Percentiles rank a stretch among this genome's conserved stretches.
Conservation (phyloP, 768 basidiomycete genomes). For the Suillus alpinus region DNA sequence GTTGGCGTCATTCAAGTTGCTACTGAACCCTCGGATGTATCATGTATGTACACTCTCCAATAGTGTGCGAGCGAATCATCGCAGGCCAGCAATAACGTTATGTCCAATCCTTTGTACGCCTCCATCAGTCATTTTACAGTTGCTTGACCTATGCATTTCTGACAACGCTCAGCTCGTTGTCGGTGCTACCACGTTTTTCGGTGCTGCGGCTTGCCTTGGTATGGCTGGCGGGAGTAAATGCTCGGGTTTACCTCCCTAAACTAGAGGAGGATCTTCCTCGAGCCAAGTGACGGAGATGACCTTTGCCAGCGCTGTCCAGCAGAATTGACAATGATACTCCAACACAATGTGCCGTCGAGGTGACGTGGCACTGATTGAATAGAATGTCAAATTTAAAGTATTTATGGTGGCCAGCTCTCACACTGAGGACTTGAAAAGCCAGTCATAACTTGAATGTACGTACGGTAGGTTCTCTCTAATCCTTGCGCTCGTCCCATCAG, state of each 20-base stretch:
- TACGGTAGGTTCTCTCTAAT: neutral
- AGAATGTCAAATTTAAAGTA: neutral
- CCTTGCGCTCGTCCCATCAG: neutral
- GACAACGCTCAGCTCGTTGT: neutral
- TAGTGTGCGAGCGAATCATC: no score
- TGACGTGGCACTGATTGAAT: neutral
- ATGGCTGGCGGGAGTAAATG: neutral
- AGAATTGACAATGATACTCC: neutral
- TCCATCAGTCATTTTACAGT: neutral
- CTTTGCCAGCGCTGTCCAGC: no score
- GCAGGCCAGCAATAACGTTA: no score
- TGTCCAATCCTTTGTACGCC: no score
- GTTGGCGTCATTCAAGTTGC: no score
- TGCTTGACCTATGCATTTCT: neutral
- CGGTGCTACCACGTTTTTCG: neutral
- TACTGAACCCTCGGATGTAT: no score
- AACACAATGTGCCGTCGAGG: neutral
- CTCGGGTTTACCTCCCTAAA: neutral
- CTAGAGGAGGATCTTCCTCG: no score
- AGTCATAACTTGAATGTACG: neutral
- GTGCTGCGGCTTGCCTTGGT: neutral
- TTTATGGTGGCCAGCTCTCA: neutral
- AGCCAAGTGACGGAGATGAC: neutral
- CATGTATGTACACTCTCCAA: no score
- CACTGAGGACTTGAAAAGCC: neutral